Conservation (phyloP, 306 rosid species). For the Quillaja saponaria region DNA sequence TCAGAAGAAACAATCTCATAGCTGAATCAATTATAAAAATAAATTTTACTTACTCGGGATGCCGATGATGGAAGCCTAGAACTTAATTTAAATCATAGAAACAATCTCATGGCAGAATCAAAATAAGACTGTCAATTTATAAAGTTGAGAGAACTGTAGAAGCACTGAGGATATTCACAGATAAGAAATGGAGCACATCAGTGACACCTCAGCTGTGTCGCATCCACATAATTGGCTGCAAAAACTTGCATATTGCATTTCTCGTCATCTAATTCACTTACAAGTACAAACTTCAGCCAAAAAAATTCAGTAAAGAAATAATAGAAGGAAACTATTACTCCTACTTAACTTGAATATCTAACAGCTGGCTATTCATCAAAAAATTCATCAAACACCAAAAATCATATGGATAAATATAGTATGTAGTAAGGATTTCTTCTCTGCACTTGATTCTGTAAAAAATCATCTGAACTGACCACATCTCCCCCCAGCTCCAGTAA, state of each 20-base stretch:
- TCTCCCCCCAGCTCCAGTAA: slow-evolving; percentile 19
- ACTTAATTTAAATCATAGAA: no score
- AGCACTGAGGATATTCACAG: slow-evolving; percentile 3
- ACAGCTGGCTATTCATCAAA: slow-evolving; percentile 29
- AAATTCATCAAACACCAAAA: slow-evolving; percentile 31
- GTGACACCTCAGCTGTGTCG: slow-evolving; percentile 6
- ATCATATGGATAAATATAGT: slow-evolving; percentile 25
- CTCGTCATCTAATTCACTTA: slow-evolving; percentile 25
- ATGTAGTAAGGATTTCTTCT: slow-evolving; percentile 28
- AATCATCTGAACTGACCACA: slow-evolving; percentile 32
- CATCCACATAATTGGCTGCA: slow-evolving; percentile 29
- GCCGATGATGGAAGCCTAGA: no score
- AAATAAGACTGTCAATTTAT: background rate
- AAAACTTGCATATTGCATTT: slow-evolving; percentile 18
- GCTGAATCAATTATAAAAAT: no score
- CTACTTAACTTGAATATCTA: slow-evolving; percentile 28
- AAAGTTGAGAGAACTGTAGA: slow-evolving; percentile 14
- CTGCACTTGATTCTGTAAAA: slow-evolving; percentile 20
- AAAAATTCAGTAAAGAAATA: slow-evolving; percentile 23
- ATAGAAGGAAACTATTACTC: slow-evolving; percentile 10
- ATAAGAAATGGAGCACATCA: background rate
- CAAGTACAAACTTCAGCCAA: slow-evolving; percentile 19
- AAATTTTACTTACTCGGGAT: no score
- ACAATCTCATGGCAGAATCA: background rate
- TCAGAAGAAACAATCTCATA: no score